phyloP scores from a whole-genome alignment of 805 yeast genomes.

The Debaryomyces maramus region DNA sequence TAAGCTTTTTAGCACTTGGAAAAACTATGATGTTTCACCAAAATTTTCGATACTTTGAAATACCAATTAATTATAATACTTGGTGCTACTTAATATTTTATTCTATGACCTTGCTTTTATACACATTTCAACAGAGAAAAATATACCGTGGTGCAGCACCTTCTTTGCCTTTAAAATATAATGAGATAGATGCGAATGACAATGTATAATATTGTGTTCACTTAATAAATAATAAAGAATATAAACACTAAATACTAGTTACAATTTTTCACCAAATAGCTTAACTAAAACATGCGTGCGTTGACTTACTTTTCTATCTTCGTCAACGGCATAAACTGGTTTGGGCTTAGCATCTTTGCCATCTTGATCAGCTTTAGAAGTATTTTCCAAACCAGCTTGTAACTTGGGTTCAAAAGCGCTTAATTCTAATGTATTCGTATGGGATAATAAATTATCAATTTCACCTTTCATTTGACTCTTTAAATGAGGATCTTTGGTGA shows the following conservation, averaged over 20 bases:
- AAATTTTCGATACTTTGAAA: constrained; percentile 15
- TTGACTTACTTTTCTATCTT: constrained; percentile 58
- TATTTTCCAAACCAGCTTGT: constrained; percentile 10
- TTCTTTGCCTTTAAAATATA: constrained; percentile 4
- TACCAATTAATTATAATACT: constrained; percentile 22
- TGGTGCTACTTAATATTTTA: constrained; percentile 11
- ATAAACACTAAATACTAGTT: constrained; percentile 4
- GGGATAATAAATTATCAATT: constrained; percentile 54
- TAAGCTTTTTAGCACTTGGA: constrained; percentile 9
- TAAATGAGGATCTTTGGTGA: constrained; percentile 66
- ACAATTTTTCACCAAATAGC: constrained; percentile 56
- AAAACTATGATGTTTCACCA: constrained; percentile 5
- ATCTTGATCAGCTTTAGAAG: constrained; percentile 2
- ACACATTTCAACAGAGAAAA: constrained; percentile 7
- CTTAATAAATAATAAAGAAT: neutral
- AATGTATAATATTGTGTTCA: neutral
- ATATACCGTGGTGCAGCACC: constrained; percentile 7
- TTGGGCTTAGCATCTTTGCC: constrained; percentile 1
- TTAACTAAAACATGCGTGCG: constrained; percentile 70
- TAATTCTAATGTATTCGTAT: constrained; percentile 54
- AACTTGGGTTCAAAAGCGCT: constrained; percentile 54
- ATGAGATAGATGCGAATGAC: neutral
- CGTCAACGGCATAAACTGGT: constrained; percentile 38
- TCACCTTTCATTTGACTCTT: constrained; percentile 61
- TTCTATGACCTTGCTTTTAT: constrained; percentile 4